phyloP scores from a whole-genome alignment of 2,329 filamentous ascomycete genomes.

The Sclerotinia sclerotiorum region DNA sequence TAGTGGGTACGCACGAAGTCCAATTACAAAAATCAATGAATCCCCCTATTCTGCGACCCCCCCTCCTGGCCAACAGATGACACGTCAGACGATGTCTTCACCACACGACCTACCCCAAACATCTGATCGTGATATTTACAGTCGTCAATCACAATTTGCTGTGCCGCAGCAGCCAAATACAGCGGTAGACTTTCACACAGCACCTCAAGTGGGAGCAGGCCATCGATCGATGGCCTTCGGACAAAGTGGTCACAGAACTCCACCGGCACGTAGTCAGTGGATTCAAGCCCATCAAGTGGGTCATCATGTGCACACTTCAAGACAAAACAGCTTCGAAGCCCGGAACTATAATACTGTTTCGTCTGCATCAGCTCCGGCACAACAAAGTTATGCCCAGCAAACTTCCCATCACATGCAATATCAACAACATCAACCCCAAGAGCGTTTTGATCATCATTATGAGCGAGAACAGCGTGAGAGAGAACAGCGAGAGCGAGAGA shows the following conservation, averaged over 20 bases:
- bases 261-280: slow-evolving; percentile 36
- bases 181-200: slow-evolving; percentile 35
- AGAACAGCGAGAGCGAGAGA: slow-evolving; percentile 8
- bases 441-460: slow-evolving; percentile 20
- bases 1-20: slow-evolving; percentile 35
- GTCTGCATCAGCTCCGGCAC: slow-evolving; percentile 31
- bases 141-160: slow-evolving; percentile 34
- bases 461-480: slow-evolving; percentile 1
- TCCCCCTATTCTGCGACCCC: slow-evolving; percentile 41
- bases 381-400: slow-evolving; percentile 32
- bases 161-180: slow-evolving; percentile 36
- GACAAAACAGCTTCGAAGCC: slow-evolving; percentile 39
- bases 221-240: slow-evolving; percentile 39
- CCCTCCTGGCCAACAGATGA: slow-evolving; percentile 28
- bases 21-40: slow-evolving; percentile 37
- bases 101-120: slow-evolving; percentile 34
- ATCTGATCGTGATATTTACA: slow-evolving; percentile 41
- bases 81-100: slow-evolving; percentile 34
- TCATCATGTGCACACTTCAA: slow-evolving; percentile 36
- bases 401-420: slow-evolving; percentile 33
- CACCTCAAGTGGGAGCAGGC: slow-evolving; percentile 30
- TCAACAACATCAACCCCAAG: slow-evolving; percentile 27
- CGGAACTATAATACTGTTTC: slow-evolving; percentile 30
- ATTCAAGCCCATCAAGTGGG: slow-evolving; percentile 30
- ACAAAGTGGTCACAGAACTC: slow-evolving; percentile 32